Base-by-base conservation (phyloP, 2,329 filamentous ascomycete species). In the Stachybotrys chlorohalonatus region DNA sequence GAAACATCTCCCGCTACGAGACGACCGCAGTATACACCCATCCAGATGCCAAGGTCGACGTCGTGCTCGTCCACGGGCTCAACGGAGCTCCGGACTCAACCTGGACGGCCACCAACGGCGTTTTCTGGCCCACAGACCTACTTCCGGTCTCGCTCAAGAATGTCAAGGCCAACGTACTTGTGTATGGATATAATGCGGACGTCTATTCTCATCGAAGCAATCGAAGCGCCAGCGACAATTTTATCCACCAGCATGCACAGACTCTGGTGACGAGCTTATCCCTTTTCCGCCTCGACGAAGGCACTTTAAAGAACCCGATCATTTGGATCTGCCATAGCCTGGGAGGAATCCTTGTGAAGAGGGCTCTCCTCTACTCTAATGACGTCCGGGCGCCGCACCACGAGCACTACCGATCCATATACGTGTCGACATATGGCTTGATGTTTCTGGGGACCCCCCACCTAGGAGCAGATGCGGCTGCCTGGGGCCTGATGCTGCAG, bases 371-470 rank as follows among this genome's bases (percentile, higher is more conserved):
- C 52, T 84, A 87, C 65, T 86, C 84, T 49, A 80, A 81, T 59
- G 85, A 83, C 61, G 66, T 87, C 11, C 76, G 74, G 7, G 77
- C 76, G 47, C 76, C 79, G 54, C 77, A 82, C 60, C 79, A 84
- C 45, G 81, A 88, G 57, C 79, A 86, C 54, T 77, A 83, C 42
- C 80, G 86, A 17, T 85, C 85, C 11, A 81, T 90, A 53, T 90
- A 81, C 60, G 79, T 90, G 9, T 90, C 86, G 1, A 91, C 88
- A 0, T 91, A 85, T 63, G 88, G 84, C 30, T 81, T 91, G 55
- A 76, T 91, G 39, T 92, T 92, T 66, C 76, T 92, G 31, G 88
- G 87, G 13, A 92, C 88, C 13, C 88, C 88, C 7, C 88, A 91
- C 66, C 82, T 78, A 16, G 87, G 87, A 8, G 83, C 86, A 1